These are phyloP conservation scores for Teunomyces funiuensis DNA, from an alignment of 805 yeast species.

Conservation along the genomic window DNA sequence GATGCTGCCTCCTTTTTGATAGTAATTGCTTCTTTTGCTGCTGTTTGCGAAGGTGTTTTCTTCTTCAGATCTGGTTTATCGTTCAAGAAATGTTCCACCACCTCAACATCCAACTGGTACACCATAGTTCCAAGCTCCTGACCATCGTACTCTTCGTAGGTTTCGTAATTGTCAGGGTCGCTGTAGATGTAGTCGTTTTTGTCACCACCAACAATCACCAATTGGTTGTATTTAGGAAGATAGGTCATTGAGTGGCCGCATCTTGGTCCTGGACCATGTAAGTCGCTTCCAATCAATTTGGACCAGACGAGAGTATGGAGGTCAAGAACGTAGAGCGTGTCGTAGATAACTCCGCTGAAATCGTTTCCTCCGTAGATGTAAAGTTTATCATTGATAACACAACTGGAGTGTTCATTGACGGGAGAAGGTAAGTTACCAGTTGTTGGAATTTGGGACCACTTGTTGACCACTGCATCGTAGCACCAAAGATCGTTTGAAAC, in stretches of 20 bases:
- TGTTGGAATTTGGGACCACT: conserved; percentile 72
- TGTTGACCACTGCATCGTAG: conserved; percentile 65
- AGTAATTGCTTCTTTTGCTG: conserved; percentile 3
- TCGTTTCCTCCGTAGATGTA: conserved; percentile 90
- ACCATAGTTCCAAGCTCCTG: conserved; percentile 54
- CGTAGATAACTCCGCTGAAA: conserved; percentile 64
- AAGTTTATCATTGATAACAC: conserved; percentile 73
- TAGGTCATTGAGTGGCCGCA: conserved; percentile 90
- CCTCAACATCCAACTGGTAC: conserved; percentile 59
- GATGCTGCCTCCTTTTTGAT: neutral
- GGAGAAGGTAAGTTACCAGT: conserved; percentile 81
- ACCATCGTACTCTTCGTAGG: conserved; percentile 52
- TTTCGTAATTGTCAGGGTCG: conserved; percentile 49
- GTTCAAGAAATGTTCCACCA: conserved; percentile 27
- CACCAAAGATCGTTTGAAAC: conserved; percentile 77
- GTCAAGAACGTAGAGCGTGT: conserved; percentile 72
- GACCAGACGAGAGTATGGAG: conserved; percentile 73
- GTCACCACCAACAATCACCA: conserved; percentile 92
- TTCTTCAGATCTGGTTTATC: neutral
- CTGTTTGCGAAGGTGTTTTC: neutral
- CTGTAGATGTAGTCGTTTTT: conserved; percentile 62
- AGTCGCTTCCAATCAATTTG: conserved; percentile 44
- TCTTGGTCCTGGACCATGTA: conserved; percentile 71
- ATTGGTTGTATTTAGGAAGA: conserved; percentile 60
- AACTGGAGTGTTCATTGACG: conserved; percentile 87